Base-by-base conservation (phyloP, 2,329 filamentous ascomycete genomes). In the Sporothrix luriei region DNA sequence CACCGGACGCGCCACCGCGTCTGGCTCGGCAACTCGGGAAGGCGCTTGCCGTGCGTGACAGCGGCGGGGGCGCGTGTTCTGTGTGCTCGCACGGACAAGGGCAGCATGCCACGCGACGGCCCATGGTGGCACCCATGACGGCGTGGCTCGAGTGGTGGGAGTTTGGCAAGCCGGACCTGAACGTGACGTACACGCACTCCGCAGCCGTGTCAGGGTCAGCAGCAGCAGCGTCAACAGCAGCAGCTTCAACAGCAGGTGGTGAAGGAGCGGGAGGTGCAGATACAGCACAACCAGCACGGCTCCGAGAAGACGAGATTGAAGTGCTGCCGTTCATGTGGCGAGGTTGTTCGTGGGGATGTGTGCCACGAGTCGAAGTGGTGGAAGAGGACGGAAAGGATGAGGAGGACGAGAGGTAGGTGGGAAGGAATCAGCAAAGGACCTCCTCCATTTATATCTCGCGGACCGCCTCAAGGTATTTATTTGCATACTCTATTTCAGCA, bases 141-240 rank as follows among this genome's bases (percentile, higher is more conserved):
- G 82, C 87, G 74, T 90, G 88, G 88, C 78, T 90, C 9, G 88
- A 90, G 74, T 90, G 88, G 85, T 87, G 84, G 76, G 81, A 84
- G 70, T 74, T 81, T 29, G 71, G 68, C 29, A 65, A 68, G 69
- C 21, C 29, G 4, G 72, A 72, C 40, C 14, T 69, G 19, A 68
- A 69, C 13, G 33, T 48, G 26, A 38, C 54, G 26, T 55, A 71
- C 4, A 16, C 51, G 16, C 54, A 57, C 9, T 6, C 51, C 1
- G 51, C 49, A 13, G n/a, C 49, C 4, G 49, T 26, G 13, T 57
- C 54, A 9, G 33, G 33, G 54, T 57, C 54, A 16, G 4, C 16
- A 19, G 26, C 26, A n/a, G 26, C 19, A 11, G 24, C 33, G 16
- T n/a, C 55, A 43, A 33, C 9, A 13, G 11, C 29, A n/a, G 55